phyloP scores from a whole-genome alignment of 2,329 filamentous ascomycete species.

The Fusarium illudens region DNA sequence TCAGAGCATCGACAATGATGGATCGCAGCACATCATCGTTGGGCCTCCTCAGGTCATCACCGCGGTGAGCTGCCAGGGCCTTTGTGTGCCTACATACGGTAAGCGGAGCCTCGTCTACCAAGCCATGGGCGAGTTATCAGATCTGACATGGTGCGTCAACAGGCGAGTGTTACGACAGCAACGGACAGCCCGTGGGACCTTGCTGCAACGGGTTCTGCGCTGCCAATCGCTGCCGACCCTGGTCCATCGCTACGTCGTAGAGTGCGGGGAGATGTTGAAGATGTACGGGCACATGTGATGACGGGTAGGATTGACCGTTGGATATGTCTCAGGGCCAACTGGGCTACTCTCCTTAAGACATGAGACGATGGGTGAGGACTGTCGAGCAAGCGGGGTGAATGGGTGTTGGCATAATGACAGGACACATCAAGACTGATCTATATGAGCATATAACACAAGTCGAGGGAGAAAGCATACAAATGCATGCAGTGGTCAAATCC shows the following conservation, averaged over 20 bases:
- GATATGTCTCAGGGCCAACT: background rate
- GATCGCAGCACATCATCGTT: constrained; percentile 52
- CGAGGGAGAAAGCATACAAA: background rate
- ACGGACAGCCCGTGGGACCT: constrained; percentile 48
- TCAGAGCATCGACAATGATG: constrained; percentile 38
- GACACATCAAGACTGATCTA: background rate
- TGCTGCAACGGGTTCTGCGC: constrained; percentile 57
- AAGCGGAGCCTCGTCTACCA: constrained; percentile 11
- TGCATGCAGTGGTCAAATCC: background rate
- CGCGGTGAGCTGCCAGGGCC: constrained; percentile 53
- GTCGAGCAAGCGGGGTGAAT: background rate
- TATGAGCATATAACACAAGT: background rate
- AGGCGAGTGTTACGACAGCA: constrained; percentile 47
- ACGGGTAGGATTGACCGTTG: background rate
- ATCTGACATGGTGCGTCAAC: background rate
- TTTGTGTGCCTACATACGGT: constrained; percentile 54
- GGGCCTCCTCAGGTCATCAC: constrained; percentile 55
- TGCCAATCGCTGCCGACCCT: constrained; percentile 53
- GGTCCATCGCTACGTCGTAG: constrained; percentile 28
- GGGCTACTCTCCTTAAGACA: background rate
- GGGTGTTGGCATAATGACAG: background rate
- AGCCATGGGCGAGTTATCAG: background rate
- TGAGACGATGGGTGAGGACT: background rate
- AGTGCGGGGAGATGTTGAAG: background rate
- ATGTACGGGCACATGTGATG: background rate